Evolutionary conservation across 257 asterid genomes (phyloP).

Genomic region (Petrea volubilis): DNA sequence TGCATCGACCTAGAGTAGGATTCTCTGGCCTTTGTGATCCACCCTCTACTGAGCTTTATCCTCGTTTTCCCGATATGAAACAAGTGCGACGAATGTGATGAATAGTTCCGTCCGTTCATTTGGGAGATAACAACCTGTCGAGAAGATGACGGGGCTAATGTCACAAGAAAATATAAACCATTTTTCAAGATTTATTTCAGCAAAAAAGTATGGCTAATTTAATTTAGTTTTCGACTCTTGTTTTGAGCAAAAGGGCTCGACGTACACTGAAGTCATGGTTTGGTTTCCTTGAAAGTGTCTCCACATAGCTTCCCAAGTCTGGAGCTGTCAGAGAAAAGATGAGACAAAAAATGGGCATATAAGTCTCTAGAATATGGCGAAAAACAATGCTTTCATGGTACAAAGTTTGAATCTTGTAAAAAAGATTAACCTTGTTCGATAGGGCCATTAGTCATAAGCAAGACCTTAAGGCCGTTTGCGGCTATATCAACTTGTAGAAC

Average conservation of each 20-base stretch:
- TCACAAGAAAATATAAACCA: background rate
- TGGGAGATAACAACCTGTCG: slow-evolving; percentile 71
- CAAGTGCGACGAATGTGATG: slow-evolving; percentile 61
- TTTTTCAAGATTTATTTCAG: background rate
- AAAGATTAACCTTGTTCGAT: slow-evolving; percentile 50
- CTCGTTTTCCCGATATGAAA: slow-evolving; percentile 72
- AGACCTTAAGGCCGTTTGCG: slow-evolving; percentile 40
- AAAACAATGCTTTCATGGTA: background rate
- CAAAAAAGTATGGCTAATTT: background rate
- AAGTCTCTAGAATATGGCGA: slow-evolving; percentile 2
- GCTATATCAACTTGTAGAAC: slow-evolving; percentile 60
- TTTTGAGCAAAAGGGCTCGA: background rate
- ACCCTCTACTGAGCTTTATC: slow-evolving; percentile 76
- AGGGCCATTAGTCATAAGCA: slow-evolving; percentile 45
- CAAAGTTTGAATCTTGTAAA: background rate
- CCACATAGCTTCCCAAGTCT: slow-evolving; percentile 58
- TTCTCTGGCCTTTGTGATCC: slow-evolving; percentile 91
- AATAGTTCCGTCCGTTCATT: slow-evolving; percentile 73
- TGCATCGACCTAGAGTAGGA: slow-evolving; percentile 70
- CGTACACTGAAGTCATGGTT: slow-evolving; percentile 67
- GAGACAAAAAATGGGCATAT: background rate
- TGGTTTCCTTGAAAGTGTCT: slow-evolving; percentile 56
- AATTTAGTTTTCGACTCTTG: background rate
- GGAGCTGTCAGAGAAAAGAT: slow-evolving; percentile 13
- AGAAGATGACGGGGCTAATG: background rate